These are phyloP conservation scores for Trichosanthes truncata DNA, from an alignment of 306 rosid species.

Conservation along the genomic window DNA sequence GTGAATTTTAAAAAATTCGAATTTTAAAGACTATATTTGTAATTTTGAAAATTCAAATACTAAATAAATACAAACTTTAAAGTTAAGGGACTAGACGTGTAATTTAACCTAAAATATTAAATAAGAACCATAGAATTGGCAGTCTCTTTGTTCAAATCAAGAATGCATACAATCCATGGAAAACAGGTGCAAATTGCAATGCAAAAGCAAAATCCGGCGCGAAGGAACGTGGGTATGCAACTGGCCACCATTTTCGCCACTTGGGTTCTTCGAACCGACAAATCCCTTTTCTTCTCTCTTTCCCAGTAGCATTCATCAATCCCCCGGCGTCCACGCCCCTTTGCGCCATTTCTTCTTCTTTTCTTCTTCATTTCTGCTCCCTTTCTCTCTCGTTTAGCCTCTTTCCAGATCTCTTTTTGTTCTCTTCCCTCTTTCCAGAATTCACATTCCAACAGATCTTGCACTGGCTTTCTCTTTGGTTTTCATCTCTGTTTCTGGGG, in stretches of 20 bases:
- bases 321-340: neutral
- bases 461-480: too few species aligned
- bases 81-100: too few species aligned
- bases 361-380: neutral
- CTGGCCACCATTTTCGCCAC: neutral
- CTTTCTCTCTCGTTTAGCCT: neutral
- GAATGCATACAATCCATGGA: neutral
- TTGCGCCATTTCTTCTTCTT: conserved; percentile 10
- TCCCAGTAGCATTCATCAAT: neutral
- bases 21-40: too few species aligned
- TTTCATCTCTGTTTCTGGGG: neutral
- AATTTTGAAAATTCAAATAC: too few species aligned
- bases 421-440: neutral
- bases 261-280: neutral
- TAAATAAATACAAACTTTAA: too few species aligned
- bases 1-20: too few species aligned
- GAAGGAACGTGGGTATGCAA: neutral
- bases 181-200: neutral
- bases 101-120: neutral
- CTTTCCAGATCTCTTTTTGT: neutral
- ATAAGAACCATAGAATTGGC: neutral
- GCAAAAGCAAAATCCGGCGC: neutral
- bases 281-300: neutral
- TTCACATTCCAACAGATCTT: too few species aligned
- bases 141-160: neutral